Evolutionary conservation across 805 yeast species (phyloP).

Genomic region (Candida ascalaphidarum): DNA sequence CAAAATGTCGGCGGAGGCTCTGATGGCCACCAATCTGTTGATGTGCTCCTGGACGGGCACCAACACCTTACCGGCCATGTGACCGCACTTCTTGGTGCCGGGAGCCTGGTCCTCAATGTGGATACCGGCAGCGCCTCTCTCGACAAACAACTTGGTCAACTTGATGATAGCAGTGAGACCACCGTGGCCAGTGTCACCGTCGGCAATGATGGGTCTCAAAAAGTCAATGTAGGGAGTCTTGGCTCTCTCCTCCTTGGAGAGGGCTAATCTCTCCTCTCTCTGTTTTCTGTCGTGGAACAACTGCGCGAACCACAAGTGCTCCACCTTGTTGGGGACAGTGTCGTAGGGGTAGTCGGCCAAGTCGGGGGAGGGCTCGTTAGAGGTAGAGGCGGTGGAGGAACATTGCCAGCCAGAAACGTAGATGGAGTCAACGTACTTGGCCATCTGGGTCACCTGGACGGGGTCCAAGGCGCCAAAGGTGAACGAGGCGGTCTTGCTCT

Average conservation of each 20-base stretch:
- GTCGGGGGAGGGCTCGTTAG: constrained; percentile 97
- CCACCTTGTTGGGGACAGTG: constrained; percentile 97
- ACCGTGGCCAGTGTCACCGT: constrained; percentile 99
- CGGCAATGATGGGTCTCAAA: constrained; percentile 91
- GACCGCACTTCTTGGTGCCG: constrained; percentile 98
- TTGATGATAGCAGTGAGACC: constrained; percentile 95
- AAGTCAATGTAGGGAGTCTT: constrained; percentile 74
- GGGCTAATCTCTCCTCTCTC: constrained; percentile 67
- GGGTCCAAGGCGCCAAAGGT: constrained; percentile 97
- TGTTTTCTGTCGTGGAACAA: constrained; percentile 96
- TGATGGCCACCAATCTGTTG: constrained; percentile 85
- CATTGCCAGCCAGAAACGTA: constrained; percentile 99
- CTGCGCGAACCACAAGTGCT: constrained; percentile 94
- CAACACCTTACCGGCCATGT: constrained; percentile 97
- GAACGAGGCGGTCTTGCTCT: constrained; percentile 66
- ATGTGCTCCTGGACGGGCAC: constrained; percentile 98
- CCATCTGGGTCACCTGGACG: constrained; percentile 94
- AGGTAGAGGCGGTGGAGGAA: constrained; percentile 94
- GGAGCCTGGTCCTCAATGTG: constrained; percentile 99
- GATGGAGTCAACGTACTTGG: constrained; percentile 84
- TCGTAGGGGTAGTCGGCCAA: constrained; percentile 98
- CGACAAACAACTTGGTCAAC: constrained; percentile 91
- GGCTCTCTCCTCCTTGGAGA: constrained; percentile 57
- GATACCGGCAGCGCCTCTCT: constrained; percentile 98
- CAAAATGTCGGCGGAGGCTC: constrained; percentile 91